phyloP scores from a whole-genome alignment of 2,329 filamentous ascomycete genomes.

The Lecanicillium sp. region DNA sequence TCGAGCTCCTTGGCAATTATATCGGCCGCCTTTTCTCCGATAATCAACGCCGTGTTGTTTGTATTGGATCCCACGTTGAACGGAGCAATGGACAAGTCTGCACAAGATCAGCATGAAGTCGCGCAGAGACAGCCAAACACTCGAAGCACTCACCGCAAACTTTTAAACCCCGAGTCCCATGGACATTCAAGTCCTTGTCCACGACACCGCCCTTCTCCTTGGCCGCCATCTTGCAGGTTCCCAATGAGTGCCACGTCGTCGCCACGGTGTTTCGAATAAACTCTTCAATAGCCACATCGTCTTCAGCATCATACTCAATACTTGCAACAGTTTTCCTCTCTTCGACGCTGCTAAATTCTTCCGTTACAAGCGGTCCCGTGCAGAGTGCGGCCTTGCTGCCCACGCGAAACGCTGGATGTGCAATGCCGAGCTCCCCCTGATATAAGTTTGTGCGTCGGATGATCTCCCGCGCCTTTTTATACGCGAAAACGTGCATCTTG shows the following conservation, averaged over 20 bases:
- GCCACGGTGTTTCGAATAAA: conserved; percentile 26
- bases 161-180: conserved; percentile 30
- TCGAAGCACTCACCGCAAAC: conserved; percentile 21
- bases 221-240: conserved; percentile 33
- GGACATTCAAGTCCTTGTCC: conserved; percentile 30
- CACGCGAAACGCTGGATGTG: conserved; percentile 33
- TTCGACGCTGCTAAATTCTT: conserved; percentile 26
- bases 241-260: conserved; percentile 33
- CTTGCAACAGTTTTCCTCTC: conserved; percentile 21
- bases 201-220: conserved; percentile 30
- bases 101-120: conserved; percentile 1
- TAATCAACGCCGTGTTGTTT: conserved; percentile 35
- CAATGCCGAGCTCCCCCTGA: conserved; percentile 31
- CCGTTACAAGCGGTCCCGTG: conserved; percentile 32
- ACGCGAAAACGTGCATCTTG: conserved; percentile 51
- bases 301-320: conserved; percentile 37
- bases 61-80: conserved; percentile 37
- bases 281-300: conserved; percentile 36
- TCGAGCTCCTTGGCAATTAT: conserved; percentile 28
- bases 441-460: conserved; percentile 45
- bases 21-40: conserved; percentile 37
- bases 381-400: conserved; percentile 31
- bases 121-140: not conserved
- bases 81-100: conserved; percentile 20
- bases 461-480: conserved; percentile 55